phyloP scores from a whole-genome alignment of 2,329 filamentous ascomycete species.

The Aureobasidium subglaciale region DNA sequence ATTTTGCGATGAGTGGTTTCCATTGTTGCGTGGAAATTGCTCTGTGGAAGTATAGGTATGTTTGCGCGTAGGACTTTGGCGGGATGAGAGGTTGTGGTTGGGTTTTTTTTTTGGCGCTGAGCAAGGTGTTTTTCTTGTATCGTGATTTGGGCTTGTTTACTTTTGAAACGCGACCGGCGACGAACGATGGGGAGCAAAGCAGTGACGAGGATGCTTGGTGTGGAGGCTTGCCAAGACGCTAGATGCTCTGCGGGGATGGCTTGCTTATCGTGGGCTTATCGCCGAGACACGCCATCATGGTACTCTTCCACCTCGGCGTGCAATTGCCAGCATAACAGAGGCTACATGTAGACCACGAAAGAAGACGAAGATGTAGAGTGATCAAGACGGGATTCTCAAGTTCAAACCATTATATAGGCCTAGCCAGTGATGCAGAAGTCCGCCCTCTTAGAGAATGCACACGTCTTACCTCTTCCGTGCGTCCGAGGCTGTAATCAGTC shows the following conservation, averaged over 20 bases:
- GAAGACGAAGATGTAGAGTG: too few relatives aligned
- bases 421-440: background rate
- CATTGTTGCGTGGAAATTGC: too few relatives aligned
- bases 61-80: background rate
- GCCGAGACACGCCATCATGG: slow-evolving; percentile 10
- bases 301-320: background rate
- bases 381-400: too few relatives aligned
- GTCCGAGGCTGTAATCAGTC: background rate
- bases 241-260: background rate
- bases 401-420: background rate
- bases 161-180: background rate
- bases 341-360: too few relatives aligned
- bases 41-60: too few relatives aligned
- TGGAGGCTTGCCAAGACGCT: background rate
- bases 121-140: background rate
- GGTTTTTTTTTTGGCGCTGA: too few relatives aligned
- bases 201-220: background rate
- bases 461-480: background rate
- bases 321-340: too few relatives aligned
- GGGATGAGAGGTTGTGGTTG: background rate
- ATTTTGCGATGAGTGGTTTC: slow-evolving; percentile 59
- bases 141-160: too few relatives aligned
- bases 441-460: background rate
- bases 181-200: too few relatives aligned
- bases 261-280: background rate